Conservation (phyloP, 164 flowering plant species). For the Tetrastigma voinierianum region DNA sequence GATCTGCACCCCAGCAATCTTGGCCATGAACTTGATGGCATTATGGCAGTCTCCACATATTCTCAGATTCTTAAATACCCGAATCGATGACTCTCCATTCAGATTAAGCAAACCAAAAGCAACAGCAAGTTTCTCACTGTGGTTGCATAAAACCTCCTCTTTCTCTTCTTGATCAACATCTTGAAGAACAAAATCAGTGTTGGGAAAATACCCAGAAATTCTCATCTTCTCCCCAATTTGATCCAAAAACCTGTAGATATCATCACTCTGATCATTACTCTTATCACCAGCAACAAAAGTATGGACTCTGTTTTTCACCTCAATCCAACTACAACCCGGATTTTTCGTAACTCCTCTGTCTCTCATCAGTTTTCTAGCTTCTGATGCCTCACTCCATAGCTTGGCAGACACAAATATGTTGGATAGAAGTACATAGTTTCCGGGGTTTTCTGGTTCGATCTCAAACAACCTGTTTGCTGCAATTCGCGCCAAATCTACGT, state of each 20-base stretch:
- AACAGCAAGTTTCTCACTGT: slow-evolving; percentile 61
- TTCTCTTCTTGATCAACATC: slow-evolving; percentile 58
- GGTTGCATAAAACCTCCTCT: slow-evolving; percentile 45
- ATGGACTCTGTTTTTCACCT: slow-evolving; percentile 43
- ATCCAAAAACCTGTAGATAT: slow-evolving; percentile 37
- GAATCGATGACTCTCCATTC: slow-evolving; percentile 36
- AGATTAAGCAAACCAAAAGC: slow-evolving; percentile 54
- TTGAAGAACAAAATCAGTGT: slow-evolving; percentile 54
- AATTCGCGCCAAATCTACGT: slow-evolving; percentile 46
- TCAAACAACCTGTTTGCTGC: slow-evolving; percentile 50
- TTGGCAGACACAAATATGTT: slow-evolving; percentile 46
- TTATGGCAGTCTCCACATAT: slow-evolving; percentile 48
- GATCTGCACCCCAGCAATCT: slow-evolving; percentile 42
- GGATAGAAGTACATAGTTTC: slow-evolving; percentile 51
- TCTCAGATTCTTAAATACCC: slow-evolving; percentile 59
- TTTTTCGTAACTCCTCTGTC: slow-evolving; percentile 41
- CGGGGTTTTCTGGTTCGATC: slow-evolving; percentile 65
- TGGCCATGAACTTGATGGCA: slow-evolving; percentile 52
- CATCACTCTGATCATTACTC: slow-evolving; percentile 29
- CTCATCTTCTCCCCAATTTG: slow-evolving; percentile 45
- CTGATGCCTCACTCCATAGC: slow-evolving; percentile 52
- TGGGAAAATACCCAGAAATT: slow-evolving; percentile 42
- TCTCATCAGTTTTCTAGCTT: slow-evolving; percentile 54
- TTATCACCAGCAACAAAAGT: slow-evolving; percentile 51
- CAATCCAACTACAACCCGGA: slow-evolving; percentile 67